Evolutionary conservation across 352 stramenopile species (phyloP), one percentile per base, ranked within the genome.

Genomic region (Globisporangium yorkense): DNA sequence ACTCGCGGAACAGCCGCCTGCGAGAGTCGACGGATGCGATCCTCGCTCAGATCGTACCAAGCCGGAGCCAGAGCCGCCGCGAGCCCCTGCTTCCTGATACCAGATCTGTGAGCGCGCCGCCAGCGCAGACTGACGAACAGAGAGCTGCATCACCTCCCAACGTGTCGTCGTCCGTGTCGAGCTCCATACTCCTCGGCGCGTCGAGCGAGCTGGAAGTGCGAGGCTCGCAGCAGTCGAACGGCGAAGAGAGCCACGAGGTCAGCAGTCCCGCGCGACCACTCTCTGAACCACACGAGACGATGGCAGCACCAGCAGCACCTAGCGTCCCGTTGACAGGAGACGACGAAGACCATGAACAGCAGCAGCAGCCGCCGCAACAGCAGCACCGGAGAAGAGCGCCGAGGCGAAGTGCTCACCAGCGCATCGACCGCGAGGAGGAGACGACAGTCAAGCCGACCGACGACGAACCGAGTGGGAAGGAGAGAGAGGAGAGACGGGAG

Each of bases 401-500:
- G 35, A 41, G 12, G 35, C 35, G 35, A 41, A 41, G 35, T 15
- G 35, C 35, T 12, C 35, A 41, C 10, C 12, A 9, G 35, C 35
- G 12, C 12, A 9, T 16, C 2, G 35, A 18, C 9, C 10, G 33
- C 33, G 33, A 37, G 5, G 12, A 16, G 12, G 35, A 13, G 35
- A 9, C 10, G 43, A 29, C n/a, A 29, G n/a, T 18, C 5, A 18
- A 16, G 35, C 35, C 8, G n/a, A 37, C 15, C 33, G n/a, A 43
- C 1, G 35, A 31, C 37, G 45, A 66, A 41, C 56, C 59, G 21
- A 52, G 51, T 27, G 33, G n/a, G 35, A 56, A 66, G 35, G 74
- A 84, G 37, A 70, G 59, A 4, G 50, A 69, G 18, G 61, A 88
- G 40, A 61, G 82, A n/a, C 68, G 82, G 52, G 79, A 67, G 27